Conservation (phyloP, 164 flowering plant genomes). For the Aristolochia fimbriata region DNA sequence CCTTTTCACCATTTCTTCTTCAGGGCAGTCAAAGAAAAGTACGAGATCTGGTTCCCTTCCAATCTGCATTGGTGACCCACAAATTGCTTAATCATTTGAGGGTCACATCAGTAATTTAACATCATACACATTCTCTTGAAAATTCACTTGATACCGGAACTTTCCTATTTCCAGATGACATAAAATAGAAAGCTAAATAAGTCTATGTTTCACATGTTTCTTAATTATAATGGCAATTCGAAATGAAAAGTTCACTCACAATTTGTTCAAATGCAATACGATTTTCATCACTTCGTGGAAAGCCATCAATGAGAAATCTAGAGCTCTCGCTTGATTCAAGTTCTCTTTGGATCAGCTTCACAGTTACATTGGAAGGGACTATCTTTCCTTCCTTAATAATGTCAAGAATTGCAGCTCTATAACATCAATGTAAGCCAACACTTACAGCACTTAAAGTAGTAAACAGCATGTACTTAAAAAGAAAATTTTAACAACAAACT, state of each 20-base stretch:
- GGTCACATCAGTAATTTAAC: slow-evolving; percentile 1
- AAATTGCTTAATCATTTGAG: background rate
- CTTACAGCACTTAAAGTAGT: background rate
- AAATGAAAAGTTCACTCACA: slow-evolving; percentile 40
- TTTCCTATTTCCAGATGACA: no score
- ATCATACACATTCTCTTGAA: background rate
- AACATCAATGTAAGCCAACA: slow-evolving; percentile 4
- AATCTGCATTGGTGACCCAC: slow-evolving; percentile 33
- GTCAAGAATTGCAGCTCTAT: slow-evolving; percentile 66
- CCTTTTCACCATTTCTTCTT: slow-evolving; percentile 89
- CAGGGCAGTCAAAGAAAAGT: slow-evolving; percentile 88
- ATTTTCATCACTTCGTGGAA: slow-evolving; percentile 91
- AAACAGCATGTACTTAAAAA: background rate
- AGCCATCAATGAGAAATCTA: slow-evolving; percentile 90
- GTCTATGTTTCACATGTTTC: background rate
- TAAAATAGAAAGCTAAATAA: background rate
- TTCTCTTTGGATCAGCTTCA: slow-evolving; percentile 55
- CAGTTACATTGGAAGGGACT: slow-evolving; percentile 86
- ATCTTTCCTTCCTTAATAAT: slow-evolving; percentile 77
- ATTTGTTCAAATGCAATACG: slow-evolving; percentile 71
- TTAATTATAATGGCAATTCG: no score
- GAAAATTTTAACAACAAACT: background rate
- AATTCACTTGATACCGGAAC: no score
- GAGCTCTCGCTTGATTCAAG: slow-evolving; percentile 47
- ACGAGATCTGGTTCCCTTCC: slow-evolving; percentile 75